Evolutionary conservation across 331 rosid species (phyloP).

Genomic region (Acacia pycnantha): DNA sequence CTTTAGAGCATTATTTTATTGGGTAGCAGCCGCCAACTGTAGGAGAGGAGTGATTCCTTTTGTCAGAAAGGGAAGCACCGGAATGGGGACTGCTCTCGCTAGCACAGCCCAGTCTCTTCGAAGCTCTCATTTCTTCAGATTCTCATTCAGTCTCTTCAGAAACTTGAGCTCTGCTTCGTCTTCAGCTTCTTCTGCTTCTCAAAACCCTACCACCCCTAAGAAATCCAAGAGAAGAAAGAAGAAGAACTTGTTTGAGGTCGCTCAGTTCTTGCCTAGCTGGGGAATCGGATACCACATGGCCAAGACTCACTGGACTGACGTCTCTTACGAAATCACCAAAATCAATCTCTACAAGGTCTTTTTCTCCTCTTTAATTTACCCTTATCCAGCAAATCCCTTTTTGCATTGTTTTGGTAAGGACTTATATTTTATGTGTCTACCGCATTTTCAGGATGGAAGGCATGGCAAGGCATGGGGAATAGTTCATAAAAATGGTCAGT

Average conservation of each 20-base stretch:
- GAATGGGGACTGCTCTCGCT: slow-evolving; percentile 29
- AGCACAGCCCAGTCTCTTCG: slow-evolving; percentile 39
- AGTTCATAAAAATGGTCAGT: slow-evolving; percentile 5
- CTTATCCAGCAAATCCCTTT: neutral
- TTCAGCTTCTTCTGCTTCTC: slow-evolving; percentile 30
- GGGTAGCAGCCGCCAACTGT: neutral
- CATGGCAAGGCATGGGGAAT: slow-evolving; percentile 19
- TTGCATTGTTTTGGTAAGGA: neutral
- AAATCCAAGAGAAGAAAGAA: slow-evolving; percentile 77
- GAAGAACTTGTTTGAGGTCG: slow-evolving; percentile 91
- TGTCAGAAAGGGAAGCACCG: neutral
- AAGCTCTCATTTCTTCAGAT: slow-evolving; percentile 37
- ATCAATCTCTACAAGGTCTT: slow-evolving; percentile 91
- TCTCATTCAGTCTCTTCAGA: slow-evolving; percentile 52
- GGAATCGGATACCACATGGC: slow-evolving; percentile 92
- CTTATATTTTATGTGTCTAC: neutral
- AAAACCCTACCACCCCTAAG: slow-evolving; percentile 36
- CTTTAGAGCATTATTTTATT: neutral
- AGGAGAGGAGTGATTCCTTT: neutral
- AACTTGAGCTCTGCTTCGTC: slow-evolving; percentile 45
- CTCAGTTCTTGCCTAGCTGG: slow-evolving; percentile 89
- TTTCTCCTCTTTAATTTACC: neutral
- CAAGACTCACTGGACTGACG: slow-evolving; percentile 81
- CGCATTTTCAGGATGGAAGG: neutral
- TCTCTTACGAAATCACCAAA: slow-evolving; percentile 85